Evolutionary conservation across 257 asterid species (phyloP).

Genomic region (Jacaranda mimosifolia): DNA sequence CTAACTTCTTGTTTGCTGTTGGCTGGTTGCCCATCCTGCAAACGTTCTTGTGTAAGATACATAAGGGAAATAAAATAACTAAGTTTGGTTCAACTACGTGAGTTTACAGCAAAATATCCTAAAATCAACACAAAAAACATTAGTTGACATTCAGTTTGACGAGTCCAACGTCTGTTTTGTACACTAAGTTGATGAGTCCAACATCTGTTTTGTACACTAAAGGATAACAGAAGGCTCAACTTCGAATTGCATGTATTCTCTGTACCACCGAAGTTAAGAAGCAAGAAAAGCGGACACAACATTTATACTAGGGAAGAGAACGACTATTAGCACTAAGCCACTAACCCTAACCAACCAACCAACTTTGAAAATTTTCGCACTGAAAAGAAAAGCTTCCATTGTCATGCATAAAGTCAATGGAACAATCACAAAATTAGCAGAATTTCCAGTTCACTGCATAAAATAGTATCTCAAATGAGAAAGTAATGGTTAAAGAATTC

Average conservation of each 20-base stretch:
- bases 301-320: not conserved
- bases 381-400: not conserved
- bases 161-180: too few relatives aligned
- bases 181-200: too few relatives aligned
- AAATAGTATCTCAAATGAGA: not conserved
- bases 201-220: too few relatives aligned
- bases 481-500: not conserved
- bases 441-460: not conserved
- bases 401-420: not conserved
- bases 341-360: too few relatives aligned
- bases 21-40: constrained; percentile 93
- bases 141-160: not conserved
- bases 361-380: not conserved
- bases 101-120: not conserved
- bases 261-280: not conserved
- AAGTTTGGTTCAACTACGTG: too few relatives aligned
- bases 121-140: not conserved
- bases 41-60: constrained; percentile 7
- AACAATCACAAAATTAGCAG: not conserved
- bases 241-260: not conserved
- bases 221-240: not conserved
- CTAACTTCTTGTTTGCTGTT: constrained; percentile 58
- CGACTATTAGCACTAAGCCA: not conserved
- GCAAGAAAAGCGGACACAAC: not conserved
- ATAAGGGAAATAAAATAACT: not conserved